These are phyloP conservation scores for Hypocrella siamensis DNA, from an alignment of 2,329 filamentous ascomycete species.

Conservation along the genomic window DNA sequence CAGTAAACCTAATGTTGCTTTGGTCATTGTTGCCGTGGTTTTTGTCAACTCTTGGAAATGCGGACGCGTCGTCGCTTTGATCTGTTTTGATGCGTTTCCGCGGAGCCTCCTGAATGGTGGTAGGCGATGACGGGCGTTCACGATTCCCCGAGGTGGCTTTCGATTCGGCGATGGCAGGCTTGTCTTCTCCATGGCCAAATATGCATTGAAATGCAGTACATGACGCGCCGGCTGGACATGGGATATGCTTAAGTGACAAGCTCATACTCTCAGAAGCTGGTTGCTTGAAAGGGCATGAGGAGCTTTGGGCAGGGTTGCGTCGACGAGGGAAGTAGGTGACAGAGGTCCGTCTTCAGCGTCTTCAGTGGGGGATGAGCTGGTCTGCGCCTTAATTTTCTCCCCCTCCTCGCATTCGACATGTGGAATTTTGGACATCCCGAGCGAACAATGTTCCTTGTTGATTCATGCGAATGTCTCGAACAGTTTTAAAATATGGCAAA, in stretches of 20 bases:
- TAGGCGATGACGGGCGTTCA: not conserved
- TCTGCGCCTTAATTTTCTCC: too few species aligned
- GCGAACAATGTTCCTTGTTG: too few species aligned
- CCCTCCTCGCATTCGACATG: too few species aligned
- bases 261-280: slow-evolving; percentile 13
- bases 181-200: slow-evolving; percentile 28
- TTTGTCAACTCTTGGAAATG: not conserved
- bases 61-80: slow-evolving; percentile 1
- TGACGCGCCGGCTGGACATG: slow-evolving; percentile 30
- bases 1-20: not conserved
- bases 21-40: not conserved
- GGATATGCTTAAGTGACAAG: slow-evolving; percentile 29
- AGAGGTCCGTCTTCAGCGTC: too few species aligned
- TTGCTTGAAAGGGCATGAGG: not conserved
- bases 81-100: slow-evolving; percentile 15
- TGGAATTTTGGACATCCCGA: too few species aligned
- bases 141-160: slow-evolving; percentile 4
- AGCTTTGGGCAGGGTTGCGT: not conserved
- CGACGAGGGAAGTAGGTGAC: too few species aligned
- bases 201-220: slow-evolving; percentile 35
- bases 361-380: too few species aligned
- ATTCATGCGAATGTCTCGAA: too few species aligned
- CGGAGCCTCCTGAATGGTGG: slow-evolving; percentile 11
- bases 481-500: too few species aligned
- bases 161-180: slow-evolving; percentile 3